Conservation (phyloP, 768 basidiomycete genomes). For the Suillus tomentosus region DNA sequence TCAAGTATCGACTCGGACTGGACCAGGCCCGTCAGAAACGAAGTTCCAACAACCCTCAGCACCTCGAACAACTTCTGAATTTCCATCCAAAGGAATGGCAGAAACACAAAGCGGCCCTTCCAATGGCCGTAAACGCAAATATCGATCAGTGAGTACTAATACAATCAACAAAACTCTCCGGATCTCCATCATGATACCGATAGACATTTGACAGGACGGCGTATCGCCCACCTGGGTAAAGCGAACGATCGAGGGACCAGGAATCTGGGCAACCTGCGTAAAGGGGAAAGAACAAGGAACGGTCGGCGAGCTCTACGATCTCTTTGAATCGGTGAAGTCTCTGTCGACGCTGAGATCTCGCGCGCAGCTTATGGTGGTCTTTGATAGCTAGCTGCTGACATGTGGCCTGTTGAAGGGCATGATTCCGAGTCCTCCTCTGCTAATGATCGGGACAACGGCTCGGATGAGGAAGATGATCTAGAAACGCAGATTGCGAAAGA, state of each 20-base stretch:
- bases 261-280: conserved; percentile 84
- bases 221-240: conserved; percentile 63
- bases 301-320: conserved; percentile 73
- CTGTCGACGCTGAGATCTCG: not conserved
- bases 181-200: not conserved
- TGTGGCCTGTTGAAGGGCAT: conserved; percentile 60
- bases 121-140: conserved; percentile 45
- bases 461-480: conserved; percentile 48
- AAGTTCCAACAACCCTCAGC: not conserved
- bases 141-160: conserved; percentile 45
- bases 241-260: conserved; percentile 73
- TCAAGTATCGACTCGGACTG: not conserved
- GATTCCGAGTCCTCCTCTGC: no score
- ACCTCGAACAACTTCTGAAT: not conserved
- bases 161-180: not conserved
- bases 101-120: conserved; percentile 19
- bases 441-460: conserved; percentile 28
- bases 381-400: conserved; percentile 61
- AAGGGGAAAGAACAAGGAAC: conserved; percentile 83
- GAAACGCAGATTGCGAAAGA: conserved; percentile 76
- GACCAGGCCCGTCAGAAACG: not conserved
- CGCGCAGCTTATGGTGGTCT: conserved; percentile 12
- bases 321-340: conserved; percentile 72
- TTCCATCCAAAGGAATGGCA: conserved; percentile 19
- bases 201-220: conserved; percentile 52